Conservation (phyloP, 2,329 filamentous ascomycete genomes). For the Madurella fahalii region DNA sequence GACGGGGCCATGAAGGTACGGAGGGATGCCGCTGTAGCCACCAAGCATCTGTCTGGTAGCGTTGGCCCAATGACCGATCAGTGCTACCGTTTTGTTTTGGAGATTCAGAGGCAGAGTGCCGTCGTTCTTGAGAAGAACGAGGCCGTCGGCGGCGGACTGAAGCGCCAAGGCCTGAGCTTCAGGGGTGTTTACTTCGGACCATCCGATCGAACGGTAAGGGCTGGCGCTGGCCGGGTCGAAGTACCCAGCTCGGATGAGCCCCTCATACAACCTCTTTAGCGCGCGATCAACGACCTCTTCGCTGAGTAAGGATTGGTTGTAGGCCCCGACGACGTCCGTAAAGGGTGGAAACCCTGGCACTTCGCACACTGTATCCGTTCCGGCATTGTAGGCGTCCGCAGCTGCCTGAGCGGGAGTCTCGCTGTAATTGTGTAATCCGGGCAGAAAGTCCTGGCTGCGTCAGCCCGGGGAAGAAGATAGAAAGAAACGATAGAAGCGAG, state of each 20-base stretch:
- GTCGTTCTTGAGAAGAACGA: constrained; percentile 51
- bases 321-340: constrained; percentile 23
- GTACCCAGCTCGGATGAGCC: constrained; percentile 32
- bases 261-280: constrained; percentile 31
- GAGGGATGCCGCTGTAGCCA: constrained; percentile 54
- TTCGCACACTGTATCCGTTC: constrained; percentile 25
- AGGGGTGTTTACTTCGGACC: constrained; percentile 51
- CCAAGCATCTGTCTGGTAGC: constrained; percentile 44
- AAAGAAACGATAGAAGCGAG: not conserved
- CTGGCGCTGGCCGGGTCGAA: constrained; percentile 25
- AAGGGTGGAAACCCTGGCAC: constrained; percentile 15
- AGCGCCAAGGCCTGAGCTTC: constrained; percentile 52
- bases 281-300: constrained; percentile 30
- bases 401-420: constrained; percentile 20
- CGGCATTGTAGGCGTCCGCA: constrained; percentile 19
- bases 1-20: constrained; percentile 51
- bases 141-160: constrained; percentile 45
- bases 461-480: not conserved
- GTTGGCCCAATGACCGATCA: constrained; percentile 53
- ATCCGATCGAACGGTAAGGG: constrained; percentile 49
- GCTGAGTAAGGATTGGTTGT: constrained; percentile 27
- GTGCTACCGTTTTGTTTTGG: constrained; percentile 42
- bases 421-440: constrained; percentile 21
- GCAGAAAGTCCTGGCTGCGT: constrained; percentile 16
- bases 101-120: constrained; percentile 41